These are phyloP conservation scores for Phanerochaete carnosa DNA, from an alignment of 768 basidiomycete genomes.

Conservation along the genomic window DNA sequence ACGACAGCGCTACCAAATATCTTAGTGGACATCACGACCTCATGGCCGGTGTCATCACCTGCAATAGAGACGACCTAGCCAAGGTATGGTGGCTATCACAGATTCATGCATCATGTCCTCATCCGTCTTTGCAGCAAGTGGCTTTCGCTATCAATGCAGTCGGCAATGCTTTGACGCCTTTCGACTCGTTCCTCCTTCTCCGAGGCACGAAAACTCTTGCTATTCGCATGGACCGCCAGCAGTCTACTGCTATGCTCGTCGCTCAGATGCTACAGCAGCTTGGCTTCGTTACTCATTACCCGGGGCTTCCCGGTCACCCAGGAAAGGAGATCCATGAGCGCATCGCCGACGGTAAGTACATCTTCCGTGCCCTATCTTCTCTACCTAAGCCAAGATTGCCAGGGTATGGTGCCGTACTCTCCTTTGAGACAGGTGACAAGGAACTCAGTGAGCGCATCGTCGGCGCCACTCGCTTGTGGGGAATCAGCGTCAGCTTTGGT, in stretches of 20 bases:
- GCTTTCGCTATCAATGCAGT: slow-evolving; percentile 91
- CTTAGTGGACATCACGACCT: slow-evolving; percentile 97
- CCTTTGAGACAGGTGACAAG: slow-evolving; percentile 92
- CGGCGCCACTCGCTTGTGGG: slow-evolving; percentile 90
- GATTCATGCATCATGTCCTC: background rate
- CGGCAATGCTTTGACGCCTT: slow-evolving; percentile 92
- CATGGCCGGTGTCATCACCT: slow-evolving; percentile 95
- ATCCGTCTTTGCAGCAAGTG: slow-evolving; percentile 55
- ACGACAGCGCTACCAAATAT: slow-evolving; percentile 98
- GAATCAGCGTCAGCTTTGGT: slow-evolving; percentile 97
- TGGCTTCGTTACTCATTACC: slow-evolving; percentile 91
- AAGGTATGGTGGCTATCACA: slow-evolving; percentile 47
- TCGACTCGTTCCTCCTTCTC: slow-evolving; percentile 94
- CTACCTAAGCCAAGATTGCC: background rate
- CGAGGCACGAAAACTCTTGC: slow-evolving; percentile 96
- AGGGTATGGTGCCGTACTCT: slow-evolving; percentile 83
- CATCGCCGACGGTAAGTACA: slow-evolving; percentile 67
- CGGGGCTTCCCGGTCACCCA: slow-evolving; percentile 81
- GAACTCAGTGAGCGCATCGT: slow-evolving; percentile 89
- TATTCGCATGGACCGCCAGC: slow-evolving; percentile 93
- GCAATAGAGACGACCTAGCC: slow-evolving; percentile 87
- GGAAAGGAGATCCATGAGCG: slow-evolving; percentile 85
- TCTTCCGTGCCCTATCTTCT: background rate
- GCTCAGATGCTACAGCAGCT: slow-evolving; percentile 81
- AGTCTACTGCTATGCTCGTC: slow-evolving; percentile 75